Conservation (phyloP, 2,329 filamentous ascomycete species). For the Ophiocordyceps camponoti-saundersi region DNA sequence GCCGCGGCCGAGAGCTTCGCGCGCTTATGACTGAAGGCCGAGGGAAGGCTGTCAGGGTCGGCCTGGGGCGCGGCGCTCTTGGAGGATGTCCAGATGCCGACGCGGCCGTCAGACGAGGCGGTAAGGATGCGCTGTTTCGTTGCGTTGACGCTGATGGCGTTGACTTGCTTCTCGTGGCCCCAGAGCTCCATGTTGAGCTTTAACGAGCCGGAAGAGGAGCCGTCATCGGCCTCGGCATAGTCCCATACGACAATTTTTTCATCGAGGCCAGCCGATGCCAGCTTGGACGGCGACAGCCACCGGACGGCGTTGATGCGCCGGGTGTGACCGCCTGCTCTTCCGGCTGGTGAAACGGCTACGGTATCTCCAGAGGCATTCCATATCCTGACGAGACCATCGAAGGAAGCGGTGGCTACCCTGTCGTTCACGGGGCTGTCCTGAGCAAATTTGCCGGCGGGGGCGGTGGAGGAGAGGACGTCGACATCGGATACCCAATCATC, state of each 20-base stretch:
- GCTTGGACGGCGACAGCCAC: conserved; percentile 61
- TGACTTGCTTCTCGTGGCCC: conserved; percentile 61
- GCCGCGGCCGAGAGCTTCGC: conserved; percentile 41
- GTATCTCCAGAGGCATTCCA: conserved; percentile 82
- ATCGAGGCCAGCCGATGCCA: conserved; percentile 74
- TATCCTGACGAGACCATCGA: conserved; percentile 74
- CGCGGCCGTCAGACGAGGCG: conserved; percentile 62
- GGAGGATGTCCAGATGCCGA: conserved; percentile 80
- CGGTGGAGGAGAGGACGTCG: conserved; percentile 58
- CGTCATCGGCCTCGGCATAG: conserved; percentile 51
- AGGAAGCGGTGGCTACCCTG: conserved; percentile 77
- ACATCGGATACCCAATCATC: conserved; percentile 92
- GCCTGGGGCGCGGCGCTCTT: conserved; percentile 62
- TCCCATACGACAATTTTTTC: conserved; percentile 81
- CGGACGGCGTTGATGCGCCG: conserved; percentile 67
- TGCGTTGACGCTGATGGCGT: conserved; percentile 57
- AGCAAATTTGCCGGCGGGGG: conserved; percentile 36
- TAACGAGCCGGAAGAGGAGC: conserved; percentile 38
- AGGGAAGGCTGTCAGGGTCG: conserved; percentile 50
- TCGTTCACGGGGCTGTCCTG: conserved; percentile 12
- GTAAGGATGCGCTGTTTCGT: conserved; percentile 66
- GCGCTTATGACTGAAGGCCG: conserved; percentile 54
- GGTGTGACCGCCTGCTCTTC: conserved; percentile 53
- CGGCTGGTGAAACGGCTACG: conserved; percentile 57
- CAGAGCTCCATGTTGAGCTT: conserved; percentile 67